Base-by-base conservation (phyloP, 2,329 filamentous ascomycete genomes). In the Akanthomyces muscarius region DNA sequence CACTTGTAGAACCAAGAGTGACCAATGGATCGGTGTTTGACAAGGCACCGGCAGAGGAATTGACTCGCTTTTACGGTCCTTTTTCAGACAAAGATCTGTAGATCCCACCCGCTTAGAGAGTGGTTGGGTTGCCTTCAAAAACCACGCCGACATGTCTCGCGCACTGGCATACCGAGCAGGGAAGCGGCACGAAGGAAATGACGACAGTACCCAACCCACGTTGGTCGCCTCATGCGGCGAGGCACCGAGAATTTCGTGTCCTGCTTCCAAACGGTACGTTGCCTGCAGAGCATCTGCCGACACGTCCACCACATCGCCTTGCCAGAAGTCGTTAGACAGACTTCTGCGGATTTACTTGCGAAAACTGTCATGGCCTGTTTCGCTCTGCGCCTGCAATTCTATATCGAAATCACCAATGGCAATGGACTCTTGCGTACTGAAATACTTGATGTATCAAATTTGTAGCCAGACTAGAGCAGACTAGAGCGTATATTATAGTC, bases 401-500 rank as follows among this genome's bases (percentile, higher is more conserved):
- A 33, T 5, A 33, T 33, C 30, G 30, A 33, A 33, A 33, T 52
- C 28, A 33, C 10, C 30, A 7, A 21, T 16, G n/a, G 10, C 7
- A 18, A 33, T 18, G 10, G 16, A 53, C 11, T 13, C 23, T 53
- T 33, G 33, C 23, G 7, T 54, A 61, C 28, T 21, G 7, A 18
- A 61, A 61, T 61, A 53, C 57, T 61, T 53, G 36, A 44, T 36
- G 36, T 45, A 50, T 23, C 28, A 47, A 45, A 30, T 53, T 25
- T 38, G 21, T 59, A 54, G 59, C 59, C 21, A 21, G 21, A 21
- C 21, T 21, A 21, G 21, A 21, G 21, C 59, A 61, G 59, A 54
- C 59, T 61, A 54, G 30, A 54, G 41, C 59, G 50, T 61, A 54
- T 61, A 61, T 61, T 61, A 61, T 61, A 61, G 59, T 61, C 48